Percentiles rank a stretch among this genome's conserved stretches.
phyloP scores from a whole-genome alignment of 257 asterid species.

The Ehretia macrophylla region DNA sequence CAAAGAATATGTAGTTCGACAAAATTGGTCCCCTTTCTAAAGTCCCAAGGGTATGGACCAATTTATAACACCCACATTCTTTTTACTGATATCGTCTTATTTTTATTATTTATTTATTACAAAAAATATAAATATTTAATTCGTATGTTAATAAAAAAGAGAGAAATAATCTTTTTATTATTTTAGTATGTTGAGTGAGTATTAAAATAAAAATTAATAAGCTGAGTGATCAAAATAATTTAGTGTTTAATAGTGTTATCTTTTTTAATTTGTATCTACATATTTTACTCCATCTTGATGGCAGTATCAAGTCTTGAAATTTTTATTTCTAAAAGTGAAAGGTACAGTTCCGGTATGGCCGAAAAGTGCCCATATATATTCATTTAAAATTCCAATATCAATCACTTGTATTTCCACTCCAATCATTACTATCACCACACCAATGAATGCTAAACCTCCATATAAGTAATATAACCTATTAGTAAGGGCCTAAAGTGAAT shows the following conservation, averaged over 20 bases:
- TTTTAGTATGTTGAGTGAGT: no score
- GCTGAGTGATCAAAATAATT: no score
- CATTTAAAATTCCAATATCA: not conserved
- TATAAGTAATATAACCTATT: no score
- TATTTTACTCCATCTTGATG: not conserved
- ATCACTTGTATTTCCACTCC: not conserved
- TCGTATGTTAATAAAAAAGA: no score
- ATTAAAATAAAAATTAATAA: no score
- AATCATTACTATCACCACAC: not conserved
- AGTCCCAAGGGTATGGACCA: constrained; percentile 1
- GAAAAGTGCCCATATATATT: not conserved
- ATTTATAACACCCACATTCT: not conserved
- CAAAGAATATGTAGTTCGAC: constrained; percentile 1
- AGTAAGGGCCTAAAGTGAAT: no score
- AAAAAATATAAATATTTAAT: no score
- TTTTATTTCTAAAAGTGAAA: no score
- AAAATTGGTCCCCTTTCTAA: not conserved
- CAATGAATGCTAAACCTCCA: not conserved
- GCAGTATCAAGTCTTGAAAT: not conserved
- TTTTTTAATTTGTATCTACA: not conserved
- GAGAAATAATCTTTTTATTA: no score
- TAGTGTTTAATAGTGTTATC: no score
- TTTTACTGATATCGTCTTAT: no score
- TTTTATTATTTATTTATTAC: no score
- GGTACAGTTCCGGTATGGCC: not conserved